Evolutionary conservation across 805 yeast species (phyloP), one percentile per base, ranked within the genome.

Genomic region (Candida yuanshanica): DNA sequence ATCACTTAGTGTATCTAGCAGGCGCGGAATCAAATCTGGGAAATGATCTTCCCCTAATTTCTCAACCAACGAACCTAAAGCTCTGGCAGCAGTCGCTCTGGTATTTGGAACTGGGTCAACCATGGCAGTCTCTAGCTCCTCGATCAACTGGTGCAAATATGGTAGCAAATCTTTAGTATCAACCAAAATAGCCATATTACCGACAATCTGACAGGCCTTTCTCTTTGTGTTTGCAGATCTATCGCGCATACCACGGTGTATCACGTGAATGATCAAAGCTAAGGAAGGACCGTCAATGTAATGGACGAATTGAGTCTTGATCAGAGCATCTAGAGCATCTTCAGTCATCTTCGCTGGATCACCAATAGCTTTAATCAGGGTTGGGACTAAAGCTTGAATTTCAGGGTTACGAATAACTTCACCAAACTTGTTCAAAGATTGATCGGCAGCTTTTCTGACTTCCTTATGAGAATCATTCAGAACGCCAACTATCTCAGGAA

Each of bases 61-160:
- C 61, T 93, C 98, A 36, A 95, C 96, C 47, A 93, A 71, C 0
- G 97, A 88, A 51, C 99, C 99, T 38, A 93, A 68, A 0, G 99
- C 99, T 64, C 97, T 80, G 17, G 97, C 90, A 20, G 98, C 98
- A 17, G 96, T 93, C 2, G 98, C 95, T 60, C 98, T 79, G 0
- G 99, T 93, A 33, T 81, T 86, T 24, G 98, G 96, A 39, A 93
- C 99, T 1, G 99, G 99, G 53, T 93, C 99, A 38, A 95, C 96
- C 95, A 93, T 91, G 6, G 98, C 95, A 33, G 76, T 71, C 61
- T 93, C 95, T 45, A 93, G 75, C 52, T 89, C 96, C 10, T 79
- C 72, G 34, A 91, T 82, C 51, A 93, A 70, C 33, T 79, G 77
- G 18, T 79, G 75, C 54, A 93, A 68, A 64, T 93, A 93, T 20